These are phyloP conservation scores for Aspergillus sojae DNA, from an alignment of 2,329 filamentous ascomycete genomes.

Conservation along the genomic window DNA sequence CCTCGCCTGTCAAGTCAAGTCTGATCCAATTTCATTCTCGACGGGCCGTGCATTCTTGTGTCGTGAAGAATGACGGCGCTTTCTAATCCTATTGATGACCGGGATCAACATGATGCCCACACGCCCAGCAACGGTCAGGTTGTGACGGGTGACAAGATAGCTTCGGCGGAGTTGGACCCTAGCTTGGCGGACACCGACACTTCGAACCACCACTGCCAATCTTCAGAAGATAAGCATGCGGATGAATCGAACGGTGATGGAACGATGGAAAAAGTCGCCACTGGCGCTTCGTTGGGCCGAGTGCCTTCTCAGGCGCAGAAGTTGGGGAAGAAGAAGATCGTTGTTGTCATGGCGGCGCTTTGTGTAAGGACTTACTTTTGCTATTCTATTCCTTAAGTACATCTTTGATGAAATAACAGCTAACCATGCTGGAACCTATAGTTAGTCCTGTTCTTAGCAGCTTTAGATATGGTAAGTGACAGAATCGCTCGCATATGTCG, in stretches of 20 bases:
- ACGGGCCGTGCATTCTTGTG: not conserved
- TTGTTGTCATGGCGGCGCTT: slow-evolving; percentile 45
- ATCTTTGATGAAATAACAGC: not conserved
- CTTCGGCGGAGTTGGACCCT: not conserved
- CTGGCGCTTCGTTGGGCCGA: slow-evolving; percentile 31
- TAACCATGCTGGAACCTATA: slow-evolving; percentile 20
- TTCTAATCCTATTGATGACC: not conserved
- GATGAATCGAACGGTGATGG: slow-evolving; percentile 16
- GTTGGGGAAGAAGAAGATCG: slow-evolving; percentile 44
- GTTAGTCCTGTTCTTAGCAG: slow-evolving; percentile 62
- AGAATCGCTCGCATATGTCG: not conserved
- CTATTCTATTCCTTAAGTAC: not conserved
- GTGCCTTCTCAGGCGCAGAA: slow-evolving; percentile 41
- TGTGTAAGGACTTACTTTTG: slow-evolving; percentile 32
- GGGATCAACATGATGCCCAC: not conserved
- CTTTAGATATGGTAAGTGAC: slow-evolving; percentile 56
- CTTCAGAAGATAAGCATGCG: not conserved
- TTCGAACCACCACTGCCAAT: not conserved
- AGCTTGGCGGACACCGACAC: slow-evolving; percentile 12
- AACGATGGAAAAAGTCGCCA: slow-evolving; percentile 19
- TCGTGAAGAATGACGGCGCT: slow-evolving; percentile 7
- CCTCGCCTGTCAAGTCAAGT: not conserved
- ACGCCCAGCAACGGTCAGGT: not conserved
- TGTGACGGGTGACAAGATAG: slow-evolving; percentile 2
- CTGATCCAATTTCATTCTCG: not conserved